Evolutionary conservation across 2,329 filamentous ascomycete species (phyloP), one percentile per base, ranked within the genome.

Genomic region (Apiospora hydei): DNA sequence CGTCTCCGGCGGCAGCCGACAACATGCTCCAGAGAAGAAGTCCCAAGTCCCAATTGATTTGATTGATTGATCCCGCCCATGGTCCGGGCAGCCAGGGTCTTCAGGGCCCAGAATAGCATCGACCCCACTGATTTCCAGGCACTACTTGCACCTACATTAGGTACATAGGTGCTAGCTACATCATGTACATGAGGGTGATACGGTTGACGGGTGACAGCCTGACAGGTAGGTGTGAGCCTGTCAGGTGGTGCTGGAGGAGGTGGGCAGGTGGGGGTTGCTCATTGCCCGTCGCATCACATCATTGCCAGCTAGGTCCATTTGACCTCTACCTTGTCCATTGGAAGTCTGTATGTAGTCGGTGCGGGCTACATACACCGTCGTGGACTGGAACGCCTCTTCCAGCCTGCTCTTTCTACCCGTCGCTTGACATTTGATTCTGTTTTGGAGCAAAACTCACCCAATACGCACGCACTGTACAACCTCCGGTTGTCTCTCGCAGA

Each of bases 111-210:
- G 53, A 71, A 68, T 69, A 8, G 53, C 61, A 71, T 41, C 53
- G 46, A 72, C 70, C 47, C 53, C 53, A 61, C 53, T 61, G 53
- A 61, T 61, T 61, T 38, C 47, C 68, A 68, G 66, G 66, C 66
- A 68, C 44, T 11, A 68, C n/a, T 41, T 30, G 38, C 44, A 3
- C 26, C 26, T 30, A 30, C 26, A 30, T 30, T 30, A 30, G 26
- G 26, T 30, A 30, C 26, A 30, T 30, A 30, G 26, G 26, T 30
- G 26, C 26, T 30, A 30, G 26, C 26, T 30, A 30, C 26, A 30
- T 30, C 26, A 30, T 30, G 26, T 30, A 30, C 26, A 30, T 30
- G 26, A 30, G 34, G 34, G 61, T 26, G n/a, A 43, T 38, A 30
- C 26, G 26, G 26, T 30, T 30, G 26, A 30, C 34, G 34, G 34